Evolutionary conservation across 805 yeast genomes (phyloP).

Genomic region (Grigorovia humatica): DNA sequence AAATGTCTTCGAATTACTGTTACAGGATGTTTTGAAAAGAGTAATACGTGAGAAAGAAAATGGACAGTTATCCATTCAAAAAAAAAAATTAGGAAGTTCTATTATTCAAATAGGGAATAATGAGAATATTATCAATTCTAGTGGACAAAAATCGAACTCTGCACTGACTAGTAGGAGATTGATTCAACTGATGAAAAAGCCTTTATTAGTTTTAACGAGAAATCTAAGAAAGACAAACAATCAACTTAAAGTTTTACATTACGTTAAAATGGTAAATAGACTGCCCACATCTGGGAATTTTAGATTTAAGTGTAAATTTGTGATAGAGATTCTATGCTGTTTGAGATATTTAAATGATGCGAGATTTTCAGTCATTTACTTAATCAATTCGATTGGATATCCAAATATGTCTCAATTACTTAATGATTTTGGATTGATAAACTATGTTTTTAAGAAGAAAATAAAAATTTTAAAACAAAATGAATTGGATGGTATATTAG

Average conservation of each 20-base stretch:
- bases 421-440: conserved; percentile 18
- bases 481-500: conserved; percentile 1
- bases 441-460: not conserved
- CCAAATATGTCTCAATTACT: conserved; percentile 10
- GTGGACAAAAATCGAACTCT: not conserved
- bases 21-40: not conserved
- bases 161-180: not conserved
- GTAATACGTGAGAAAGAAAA: not conserved
- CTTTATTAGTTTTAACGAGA: not conserved
- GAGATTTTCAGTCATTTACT: conserved; percentile 15
- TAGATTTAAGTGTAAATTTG: conserved; percentile 13
- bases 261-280: not conserved
- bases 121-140: not conserved
- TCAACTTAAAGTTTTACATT: not conserved
- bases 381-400: conserved; percentile 10
- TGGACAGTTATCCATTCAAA: not conserved
- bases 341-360: conserved; percentile 23
- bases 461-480: not conserved
- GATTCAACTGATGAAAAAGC: not conserved
- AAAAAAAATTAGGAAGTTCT: not conserved
- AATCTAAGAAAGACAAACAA: not conserved
- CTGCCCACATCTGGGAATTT: not conserved
- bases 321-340: conserved; percentile 15
- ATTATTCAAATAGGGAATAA: not conserved
- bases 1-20: not conserved